These are phyloP conservation scores for Cornus kousa DNA, from an alignment of 148 eudicot species.

Conservation along the genomic window DNA sequence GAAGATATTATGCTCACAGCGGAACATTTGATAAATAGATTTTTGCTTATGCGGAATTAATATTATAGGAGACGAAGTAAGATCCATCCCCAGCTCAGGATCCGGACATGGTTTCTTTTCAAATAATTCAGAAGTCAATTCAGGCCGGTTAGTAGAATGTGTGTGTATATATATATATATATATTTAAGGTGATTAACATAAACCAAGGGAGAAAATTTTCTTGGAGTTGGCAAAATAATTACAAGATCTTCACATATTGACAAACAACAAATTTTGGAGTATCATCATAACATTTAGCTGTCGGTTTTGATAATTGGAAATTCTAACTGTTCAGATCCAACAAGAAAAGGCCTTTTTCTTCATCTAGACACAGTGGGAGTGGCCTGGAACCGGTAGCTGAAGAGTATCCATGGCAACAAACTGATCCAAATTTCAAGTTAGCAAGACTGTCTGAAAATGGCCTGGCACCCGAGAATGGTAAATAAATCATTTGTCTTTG, in stretches of 20 bases:
- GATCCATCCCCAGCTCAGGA: conserved; percentile 61
- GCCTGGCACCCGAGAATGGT: conserved; percentile 64
- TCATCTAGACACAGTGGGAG: conserved; percentile 44
- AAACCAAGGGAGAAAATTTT: not conserved
- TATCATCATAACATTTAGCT: not conserved
- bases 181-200: not conserved
- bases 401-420: conserved; percentile 54
- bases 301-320: conserved; percentile 8
- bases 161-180: too few species aligned
- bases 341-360: conserved; percentile 66
- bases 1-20: not conserved
- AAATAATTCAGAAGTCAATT: conserved; percentile 55
- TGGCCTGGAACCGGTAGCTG: conserved; percentile 69
- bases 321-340: conserved; percentile 34
- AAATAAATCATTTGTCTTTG: conserved; percentile 12
- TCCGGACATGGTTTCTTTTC: conserved; percentile 45
- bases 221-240: not conserved
- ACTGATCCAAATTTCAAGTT: conserved; percentile 49
- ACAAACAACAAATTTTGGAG: not conserved
- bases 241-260: not conserved
- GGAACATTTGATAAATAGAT: not conserved
- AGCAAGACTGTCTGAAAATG: conserved; percentile 39
- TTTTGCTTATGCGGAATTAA: conserved; percentile 10
- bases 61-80: conserved; percentile 42
- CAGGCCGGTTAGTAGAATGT: conserved; percentile 53